Base-by-base conservation (phyloP, 345 rosid species). In the Xanthoceras sorbifolium region DNA sequence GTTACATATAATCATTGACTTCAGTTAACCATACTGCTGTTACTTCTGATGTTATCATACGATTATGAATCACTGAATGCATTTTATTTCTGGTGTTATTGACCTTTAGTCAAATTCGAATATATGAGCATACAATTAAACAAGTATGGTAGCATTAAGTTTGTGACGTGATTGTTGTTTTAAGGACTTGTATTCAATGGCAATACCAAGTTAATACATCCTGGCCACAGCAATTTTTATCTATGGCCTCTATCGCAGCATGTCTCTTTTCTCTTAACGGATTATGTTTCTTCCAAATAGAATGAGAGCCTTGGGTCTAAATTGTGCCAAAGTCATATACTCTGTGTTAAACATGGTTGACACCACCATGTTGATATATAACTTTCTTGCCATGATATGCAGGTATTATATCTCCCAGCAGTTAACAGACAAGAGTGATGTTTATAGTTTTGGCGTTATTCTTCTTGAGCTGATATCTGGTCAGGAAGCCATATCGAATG, bases 341-440 rank as follows among this genome's bases (percentile, higher is more conserved):
- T 32, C 9, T 28, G 14, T 26, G 10, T 38, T 42, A 50, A 31
- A 46, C 42, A 40, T 26, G n/a, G 40, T 50, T 18, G 48, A 11
- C 34, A 7, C 5, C n/a, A 7, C 67, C 55, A 3, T 0, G 22
- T 46, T 57, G 36, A 74, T 76, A 52, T 10, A 55, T 44, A 40
- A 10, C 5, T 46, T 69, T 26, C 18, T 54, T 66, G 50, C 23
- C 29, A 68, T 81, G 84, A 29, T 81, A 38, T 59, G 1, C 85
- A 97, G 97, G 92, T 97, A 97, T 81, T 94, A 94, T 59, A 92
- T 94, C 83, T 97, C 99, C 67, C 99, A 97, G 81, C 99, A 97
- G 77, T 87, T 97, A 62, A 97, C 99, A 0, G 97, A 97, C 81
- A 97, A 92, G 89, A 97, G 99, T 22, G 99, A 97, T 26, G 98